Evolutionary conservation across 768 basidiomycete species (phyloP).

Genomic region (Boletus vinaceobasis): DNA sequence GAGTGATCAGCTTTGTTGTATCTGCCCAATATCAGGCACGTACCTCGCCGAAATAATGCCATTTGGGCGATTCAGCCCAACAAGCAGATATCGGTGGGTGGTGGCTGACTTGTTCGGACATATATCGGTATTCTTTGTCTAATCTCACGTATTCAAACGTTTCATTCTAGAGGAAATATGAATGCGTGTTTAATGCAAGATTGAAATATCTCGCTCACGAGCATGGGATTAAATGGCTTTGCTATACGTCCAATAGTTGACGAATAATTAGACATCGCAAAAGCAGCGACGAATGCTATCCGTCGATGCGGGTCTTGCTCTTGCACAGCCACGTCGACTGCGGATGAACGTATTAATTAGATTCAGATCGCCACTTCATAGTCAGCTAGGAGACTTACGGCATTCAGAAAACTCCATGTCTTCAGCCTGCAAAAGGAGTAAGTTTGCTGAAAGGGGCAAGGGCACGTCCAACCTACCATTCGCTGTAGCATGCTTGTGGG

Average conservation of each 20-base stretch:
- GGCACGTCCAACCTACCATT: slow-evolving; percentile 54
- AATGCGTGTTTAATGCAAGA: neutral
- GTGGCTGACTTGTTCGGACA: slow-evolving; percentile 96
- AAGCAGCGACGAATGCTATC: slow-evolving; percentile 90
- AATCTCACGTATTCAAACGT: slow-evolving; percentile 91
- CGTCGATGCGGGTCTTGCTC: slow-evolving; percentile 77
- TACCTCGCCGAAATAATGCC: slow-evolving; percentile 90
- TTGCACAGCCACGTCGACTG: slow-evolving; percentile 81
- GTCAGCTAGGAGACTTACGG: slow-evolving; percentile 42
- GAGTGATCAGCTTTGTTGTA: neutral
- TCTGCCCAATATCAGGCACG: neutral
- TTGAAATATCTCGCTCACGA: slow-evolving; percentile 46
- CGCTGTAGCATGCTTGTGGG: slow-evolving; percentile 96
- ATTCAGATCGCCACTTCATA: slow-evolving; percentile 2
- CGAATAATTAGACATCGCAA: slow-evolving; percentile 98
- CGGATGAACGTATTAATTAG: slow-evolving; percentile 6
- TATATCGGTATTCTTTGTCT: slow-evolving; percentile 86
- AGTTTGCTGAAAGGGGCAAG: neutral
- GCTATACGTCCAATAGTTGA: slow-evolving; percentile 95
- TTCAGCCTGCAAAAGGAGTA: slow-evolving; percentile 53
- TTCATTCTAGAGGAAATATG: slow-evolving; percentile 54
- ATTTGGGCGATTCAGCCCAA: slow-evolving; percentile 85
- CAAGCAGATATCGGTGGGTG: slow-evolving; percentile 97
- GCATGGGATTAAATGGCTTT: slow-evolving; percentile 96
- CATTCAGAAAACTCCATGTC: slow-evolving; percentile 98